Base-by-base conservation (phyloP, 2,329 filamentous ascomycete genomes). In the Hirsutella rhossiliensis region DNA sequence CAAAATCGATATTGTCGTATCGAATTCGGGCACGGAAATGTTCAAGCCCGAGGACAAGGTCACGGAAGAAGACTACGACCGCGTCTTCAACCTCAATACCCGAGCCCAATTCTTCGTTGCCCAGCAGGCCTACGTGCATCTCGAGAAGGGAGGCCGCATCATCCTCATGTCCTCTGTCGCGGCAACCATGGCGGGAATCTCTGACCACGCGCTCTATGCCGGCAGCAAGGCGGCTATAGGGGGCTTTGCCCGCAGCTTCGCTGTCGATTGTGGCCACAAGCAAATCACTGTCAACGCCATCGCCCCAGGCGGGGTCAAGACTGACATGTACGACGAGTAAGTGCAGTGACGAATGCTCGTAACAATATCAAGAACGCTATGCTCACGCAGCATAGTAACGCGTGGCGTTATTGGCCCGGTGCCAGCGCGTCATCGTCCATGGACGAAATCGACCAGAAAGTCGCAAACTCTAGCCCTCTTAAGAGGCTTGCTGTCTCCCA, bases 141-240 rank as follows among this genome's bases (percentile, higher is more conserved):
- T 86, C 44, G 75, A 81, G 64, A 65, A 78, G 31, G 77, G 80
- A 45, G 82, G 83, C 41, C 73, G 82, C 38, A 68, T 87, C 53
- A 82, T 88, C 62, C 70, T 88, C 3, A 37, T n/a, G 3, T 77
- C 74, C 27, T 82, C 75, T 46, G 86, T 86, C 61, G 82, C 81
- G 1, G 63, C 40, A 5, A 32, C 40, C 17, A 41, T 32, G 29
- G n/a, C 40, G 80, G 75, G 42, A 80, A 9, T 87, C 17, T 78
- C 80, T 47, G 76, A 79, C 56, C 83, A 87, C 60, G 72, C 80
- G 13, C 71, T 88, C 40, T 88, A 88, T 69, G 83, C 82, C 19
- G 82, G 78, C 13, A 78, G 72, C 61, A 88, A 88, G 71, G 84
- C 82, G 53, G 78, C 84, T 32, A 80, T 87, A 48, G 84, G 87